These are phyloP conservation scores for Piper longum DNA, from an alignment of 164 flowering plant genomes.

Conservation along the genomic window DNA sequence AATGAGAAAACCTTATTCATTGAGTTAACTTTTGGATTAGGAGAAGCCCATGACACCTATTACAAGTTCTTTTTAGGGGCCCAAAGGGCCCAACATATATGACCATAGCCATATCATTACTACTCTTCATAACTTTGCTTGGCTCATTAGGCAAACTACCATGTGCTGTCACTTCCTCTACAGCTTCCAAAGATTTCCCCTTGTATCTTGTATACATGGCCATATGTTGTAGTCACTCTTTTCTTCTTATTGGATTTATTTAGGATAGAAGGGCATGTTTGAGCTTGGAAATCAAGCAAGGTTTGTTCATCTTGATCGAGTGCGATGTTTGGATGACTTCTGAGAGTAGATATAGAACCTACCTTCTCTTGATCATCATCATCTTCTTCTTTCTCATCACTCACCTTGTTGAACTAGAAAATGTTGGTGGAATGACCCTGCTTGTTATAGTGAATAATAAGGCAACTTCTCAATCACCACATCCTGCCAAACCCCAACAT, in stretches of 20 bases:
- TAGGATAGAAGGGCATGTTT: neutral
- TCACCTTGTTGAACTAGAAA: neutral
- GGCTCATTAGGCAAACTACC: neutral
- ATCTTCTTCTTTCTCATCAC: neutral
- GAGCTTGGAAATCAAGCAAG: neutral
- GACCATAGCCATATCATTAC: neutral
- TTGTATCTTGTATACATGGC: too few species aligned
- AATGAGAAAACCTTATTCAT: too few species aligned
- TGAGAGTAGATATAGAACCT: neutral
- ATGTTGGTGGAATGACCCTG: conserved; percentile 1
- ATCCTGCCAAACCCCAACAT: conserved; percentile 1
- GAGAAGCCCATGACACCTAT: too few species aligned
- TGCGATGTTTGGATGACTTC: neutral
- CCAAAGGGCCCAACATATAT: too few species aligned
- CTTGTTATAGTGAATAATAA: neutral
- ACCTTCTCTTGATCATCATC: neutral
- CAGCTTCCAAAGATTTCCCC: neutral
- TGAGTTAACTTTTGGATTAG: too few species aligned
- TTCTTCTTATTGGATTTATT: neutral
- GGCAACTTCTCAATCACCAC: neutral
- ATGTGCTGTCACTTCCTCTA: neutral
- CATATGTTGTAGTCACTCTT: neutral
- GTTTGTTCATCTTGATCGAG: too few species aligned
- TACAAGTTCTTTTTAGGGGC: too few species aligned
- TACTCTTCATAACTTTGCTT: neutral